Conservation (phyloP, 495 filamentous ascomycete species). For the Cryomyces antarcticus region DNA sequence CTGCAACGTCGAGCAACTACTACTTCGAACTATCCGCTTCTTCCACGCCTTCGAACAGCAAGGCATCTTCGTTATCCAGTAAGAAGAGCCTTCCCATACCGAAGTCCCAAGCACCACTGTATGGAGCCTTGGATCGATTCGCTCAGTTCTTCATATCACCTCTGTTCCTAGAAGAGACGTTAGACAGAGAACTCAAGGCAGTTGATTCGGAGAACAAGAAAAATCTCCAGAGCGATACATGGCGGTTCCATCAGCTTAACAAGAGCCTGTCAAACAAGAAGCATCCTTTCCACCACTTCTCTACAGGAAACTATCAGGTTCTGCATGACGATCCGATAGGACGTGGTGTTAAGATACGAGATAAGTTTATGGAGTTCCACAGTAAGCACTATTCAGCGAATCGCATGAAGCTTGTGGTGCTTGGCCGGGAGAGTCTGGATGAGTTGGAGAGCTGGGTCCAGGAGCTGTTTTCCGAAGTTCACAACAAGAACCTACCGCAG, state of each 20-base stretch:
- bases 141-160: slow-evolving; percentile 94
- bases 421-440: slow-evolving; percentile 79
- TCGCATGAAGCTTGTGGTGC: slow-evolving; percentile 80
- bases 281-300: slow-evolving; percentile 92
- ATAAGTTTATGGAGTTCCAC: slow-evolving; percentile 90
- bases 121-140: slow-evolving; percentile 85
- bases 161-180: slow-evolving; percentile 69
- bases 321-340: slow-evolving; percentile 68
- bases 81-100: slow-evolving; percentile 1
- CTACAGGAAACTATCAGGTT: slow-evolving; percentile 80
- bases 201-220: slow-evolving; percentile 99
- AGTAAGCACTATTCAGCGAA: slow-evolving; percentile 87
- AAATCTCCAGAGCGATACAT: slow-evolving; percentile 88
- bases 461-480: slow-evolving; percentile 65
- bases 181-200: slow-evolving; percentile 79
- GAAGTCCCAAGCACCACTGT: slow-evolving; percentile 41
- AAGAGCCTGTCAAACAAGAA: slow-evolving; percentile 77
- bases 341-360: slow-evolving; percentile 67
- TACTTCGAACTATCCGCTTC: slow-evolving; percentile 86
- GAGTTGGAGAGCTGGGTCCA: slow-evolving; percentile 71
- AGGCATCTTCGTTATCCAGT: slow-evolving; percentile 2
- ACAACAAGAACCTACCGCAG: slow-evolving; percentile 66
- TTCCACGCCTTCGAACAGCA: slow-evolving; percentile 13
- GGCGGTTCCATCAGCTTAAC: slow-evolving; percentile 81
- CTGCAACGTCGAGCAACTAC: slow-evolving; percentile 86